Conservation (phyloP, 352 stramenopile species). For the Phytophthora melonis region DNA sequence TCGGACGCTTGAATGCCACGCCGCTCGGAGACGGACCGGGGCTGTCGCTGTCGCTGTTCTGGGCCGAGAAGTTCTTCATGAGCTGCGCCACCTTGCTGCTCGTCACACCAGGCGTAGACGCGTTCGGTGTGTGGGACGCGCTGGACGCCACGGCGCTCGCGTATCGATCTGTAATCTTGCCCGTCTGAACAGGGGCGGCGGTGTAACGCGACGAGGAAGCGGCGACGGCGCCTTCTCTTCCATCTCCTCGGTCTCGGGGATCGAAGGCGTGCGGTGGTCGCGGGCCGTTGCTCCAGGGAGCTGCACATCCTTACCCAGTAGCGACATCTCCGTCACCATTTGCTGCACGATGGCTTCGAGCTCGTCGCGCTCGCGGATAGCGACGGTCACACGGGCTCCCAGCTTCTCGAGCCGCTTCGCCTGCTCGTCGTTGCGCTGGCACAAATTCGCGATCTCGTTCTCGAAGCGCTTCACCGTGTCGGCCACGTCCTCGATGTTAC, state of each 20-base stretch:
- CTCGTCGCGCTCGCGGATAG: conserved; percentile 61
- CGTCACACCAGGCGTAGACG: conserved; percentile 21
- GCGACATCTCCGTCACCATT: conserved; percentile 69
- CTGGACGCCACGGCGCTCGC: conserved; percentile 49
- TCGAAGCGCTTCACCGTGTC: conserved; percentile 66
- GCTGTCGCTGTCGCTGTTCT: conserved; percentile 33
- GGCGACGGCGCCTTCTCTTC: conserved; percentile 37
- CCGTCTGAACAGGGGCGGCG: conserved; percentile 16
- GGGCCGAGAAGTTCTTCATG: conserved; percentile 77
- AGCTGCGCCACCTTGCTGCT: conserved; percentile 70
- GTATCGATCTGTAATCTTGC: conserved; percentile 62
- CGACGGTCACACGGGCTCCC: conserved; percentile 51
- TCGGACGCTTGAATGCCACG: conserved; percentile 36
- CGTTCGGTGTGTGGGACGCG: conserved; percentile 20
- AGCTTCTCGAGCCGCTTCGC: conserved; percentile 58
- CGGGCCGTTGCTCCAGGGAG: conserved; percentile 15
- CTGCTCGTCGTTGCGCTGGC: conserved; percentile 72
- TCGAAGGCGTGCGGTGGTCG: conserved; percentile 31
- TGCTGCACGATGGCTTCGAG: conserved; percentile 68
- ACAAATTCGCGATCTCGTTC: conserved; percentile 51
- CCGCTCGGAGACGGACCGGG: conserved; percentile 27
- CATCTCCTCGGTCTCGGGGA: conserved; percentile 28
- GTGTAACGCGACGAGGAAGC: conserved; percentile 1
- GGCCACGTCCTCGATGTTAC: conserved; percentile 43
- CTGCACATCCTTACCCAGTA: conserved; percentile 34